These are phyloP conservation scores for Ocimum tenuiflorum DNA, from an alignment of 257 asterid species.

Conservation along the genomic window DNA sequence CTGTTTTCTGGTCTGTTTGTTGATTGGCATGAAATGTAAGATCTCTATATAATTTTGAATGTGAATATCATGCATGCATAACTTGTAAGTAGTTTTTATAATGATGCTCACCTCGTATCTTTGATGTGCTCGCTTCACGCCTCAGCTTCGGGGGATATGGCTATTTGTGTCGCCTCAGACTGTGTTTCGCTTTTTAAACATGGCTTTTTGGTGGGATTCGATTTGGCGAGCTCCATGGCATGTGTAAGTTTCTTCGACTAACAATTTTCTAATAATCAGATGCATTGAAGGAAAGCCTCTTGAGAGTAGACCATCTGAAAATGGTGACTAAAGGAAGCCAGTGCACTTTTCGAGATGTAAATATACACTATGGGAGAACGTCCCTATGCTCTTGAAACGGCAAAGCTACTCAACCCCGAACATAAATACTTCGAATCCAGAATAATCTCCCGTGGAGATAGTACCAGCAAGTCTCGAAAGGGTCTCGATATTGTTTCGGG, in stretches of 20 bases:
- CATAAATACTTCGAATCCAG: slow-evolving; percentile 61
- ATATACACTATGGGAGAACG: slow-evolving; percentile 97
- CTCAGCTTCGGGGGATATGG: too few species aligned
- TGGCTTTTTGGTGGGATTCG: background rate
- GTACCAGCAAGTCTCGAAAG: slow-evolving; percentile 69
- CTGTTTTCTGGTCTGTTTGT: too few species aligned
- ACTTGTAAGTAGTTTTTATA: too few species aligned
- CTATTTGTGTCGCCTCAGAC: too few species aligned
- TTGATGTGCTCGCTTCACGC: too few species aligned
- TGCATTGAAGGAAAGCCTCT: slow-evolving; percentile 48
- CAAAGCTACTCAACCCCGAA: slow-evolving; percentile 66
- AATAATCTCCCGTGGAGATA: slow-evolving; percentile 81
- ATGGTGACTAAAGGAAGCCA: slow-evolving; percentile 95
- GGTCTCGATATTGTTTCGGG: slow-evolving; percentile 92
- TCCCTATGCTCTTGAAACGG: slow-evolving; percentile 84
- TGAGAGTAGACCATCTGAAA: slow-evolving; percentile 56
- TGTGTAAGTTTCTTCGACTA: background rate
- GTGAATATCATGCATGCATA: too few species aligned
- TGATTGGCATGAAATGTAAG: too few species aligned
- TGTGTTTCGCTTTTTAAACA: too few species aligned
- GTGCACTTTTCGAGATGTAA: slow-evolving; percentile 72
- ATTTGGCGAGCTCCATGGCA: background rate
- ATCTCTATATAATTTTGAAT: too few species aligned
- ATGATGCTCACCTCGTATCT: too few species aligned
- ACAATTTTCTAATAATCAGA: slow-evolving; percentile 38